These are phyloP conservation scores for Rhazya stricta DNA, from an alignment of 257 asterid genomes.

Conservation along the genomic window DNA sequence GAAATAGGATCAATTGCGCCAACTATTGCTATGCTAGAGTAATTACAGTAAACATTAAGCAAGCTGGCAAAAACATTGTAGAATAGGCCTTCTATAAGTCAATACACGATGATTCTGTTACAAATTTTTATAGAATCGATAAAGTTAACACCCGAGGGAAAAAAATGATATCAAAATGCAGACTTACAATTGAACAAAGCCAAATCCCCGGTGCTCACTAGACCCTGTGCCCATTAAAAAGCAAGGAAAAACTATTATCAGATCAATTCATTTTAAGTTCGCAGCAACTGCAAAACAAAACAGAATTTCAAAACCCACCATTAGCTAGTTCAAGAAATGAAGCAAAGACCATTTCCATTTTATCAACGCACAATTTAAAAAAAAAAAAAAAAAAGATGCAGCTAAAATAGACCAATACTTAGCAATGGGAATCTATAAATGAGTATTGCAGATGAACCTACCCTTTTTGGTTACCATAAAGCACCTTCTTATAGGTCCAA, in stretches of 20 bases:
- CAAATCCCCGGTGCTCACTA: slow-evolving; percentile 81
- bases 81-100: background rate
- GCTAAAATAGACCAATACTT: background rate
- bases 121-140: background rate
- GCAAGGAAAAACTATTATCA: too few species aligned
- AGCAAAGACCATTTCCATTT: background rate
- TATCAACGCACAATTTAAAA: too few species aligned
- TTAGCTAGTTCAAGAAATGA: background rate
- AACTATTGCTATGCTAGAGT: background rate
- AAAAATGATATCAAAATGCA: background rate
- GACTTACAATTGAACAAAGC: slow-evolving; percentile 93
- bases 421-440: background rate
- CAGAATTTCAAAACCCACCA: background rate
- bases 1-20: background rate
- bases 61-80: background rate
- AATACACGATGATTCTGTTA: background rate
- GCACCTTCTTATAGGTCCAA: slow-evolving; percentile 90
- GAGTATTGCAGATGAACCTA: slow-evolving; percentile 21
- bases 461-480: slow-evolving; percentile 86
- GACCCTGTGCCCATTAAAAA: slow-evolving; percentile 42
- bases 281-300: background rate
- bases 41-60: background rate
- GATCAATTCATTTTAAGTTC: background rate
- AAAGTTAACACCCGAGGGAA: background rate
- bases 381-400: background rate